Percentiles rank a stretch among this genome's conserved stretches.
Evolutionary conservation across 495 filamentous ascomycete genomes (phyloP).

Genomic region (Aspergillus sclerotioniger): DNA sequence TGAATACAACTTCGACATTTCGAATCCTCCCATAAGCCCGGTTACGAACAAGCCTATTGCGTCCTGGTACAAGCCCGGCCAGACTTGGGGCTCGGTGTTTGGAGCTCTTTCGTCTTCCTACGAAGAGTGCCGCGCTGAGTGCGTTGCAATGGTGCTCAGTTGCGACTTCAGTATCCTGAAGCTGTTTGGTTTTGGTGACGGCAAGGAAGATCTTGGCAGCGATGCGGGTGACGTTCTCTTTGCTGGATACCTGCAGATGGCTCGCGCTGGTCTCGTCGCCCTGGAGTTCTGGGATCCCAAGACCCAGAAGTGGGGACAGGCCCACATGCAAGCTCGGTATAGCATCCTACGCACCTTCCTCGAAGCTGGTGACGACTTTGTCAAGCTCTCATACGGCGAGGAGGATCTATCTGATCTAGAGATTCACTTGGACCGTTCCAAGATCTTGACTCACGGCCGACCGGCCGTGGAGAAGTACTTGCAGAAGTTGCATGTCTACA

Average conservation of each 20-base stretch:
- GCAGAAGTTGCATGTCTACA: constrained; percentile 89
- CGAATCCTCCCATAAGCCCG: constrained; percentile 77
- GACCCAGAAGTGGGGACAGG: constrained; percentile 87
- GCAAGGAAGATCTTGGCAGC: constrained; percentile 62
- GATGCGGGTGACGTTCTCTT: constrained; percentile 86
- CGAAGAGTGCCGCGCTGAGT: constrained; percentile 81
- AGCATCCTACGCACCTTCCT: constrained; percentile 87
- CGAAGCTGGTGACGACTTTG: constrained; percentile 77
- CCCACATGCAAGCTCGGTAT: constrained; percentile 93
- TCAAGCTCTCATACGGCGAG: constrained; percentile 69
- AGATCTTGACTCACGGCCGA: constrained; percentile 70
- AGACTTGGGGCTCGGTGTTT: constrained; percentile 93
- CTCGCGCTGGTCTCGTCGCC: constrained; percentile 77
- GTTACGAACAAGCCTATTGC: constrained; percentile 71
- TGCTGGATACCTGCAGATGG: constrained; percentile 85
- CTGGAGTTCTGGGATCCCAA: constrained; percentile 89
- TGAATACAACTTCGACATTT: constrained; percentile 79
- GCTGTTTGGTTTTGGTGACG: constrained; percentile 89
- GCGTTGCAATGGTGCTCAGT: constrained; percentile 88
- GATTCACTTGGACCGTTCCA: constrained; percentile 75
- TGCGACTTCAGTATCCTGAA: constrained; percentile 86
- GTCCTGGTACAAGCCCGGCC: constrained; percentile 88
- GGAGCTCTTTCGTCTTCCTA: constrained; percentile 82
- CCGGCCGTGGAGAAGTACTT: constrained; percentile 84
- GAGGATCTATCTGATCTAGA: constrained; percentile 78